Base-by-base conservation (phyloP, 805 yeast species). In the Yarrowia osloensis region DNA sequence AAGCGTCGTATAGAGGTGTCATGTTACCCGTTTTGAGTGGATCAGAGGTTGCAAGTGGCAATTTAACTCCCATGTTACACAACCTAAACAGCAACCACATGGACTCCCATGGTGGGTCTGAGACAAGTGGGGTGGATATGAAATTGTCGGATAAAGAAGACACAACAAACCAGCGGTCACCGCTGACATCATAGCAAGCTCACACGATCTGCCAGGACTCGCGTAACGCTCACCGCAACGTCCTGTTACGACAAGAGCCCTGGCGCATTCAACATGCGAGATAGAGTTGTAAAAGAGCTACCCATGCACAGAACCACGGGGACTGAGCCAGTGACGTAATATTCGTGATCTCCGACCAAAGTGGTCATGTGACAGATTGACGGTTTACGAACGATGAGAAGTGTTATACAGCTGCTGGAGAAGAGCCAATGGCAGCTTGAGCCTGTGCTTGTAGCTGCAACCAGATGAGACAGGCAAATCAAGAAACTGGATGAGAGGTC, bases 11-110 rank as follows among this genome's bases (percentile, higher is more conserved):
- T 31, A 49, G 19, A 7, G 3, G 19, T 13, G 39, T 29, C 55
- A 49, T 19, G 37, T 29, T 49, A 29, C 39, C 55, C 8, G 39
- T 2, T 29, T 19, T 8, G 5, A 15, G 39, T 6, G 3, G n/a
- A 19, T 49, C 15, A 11, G 54, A 11, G 54, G 26, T 49, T 49
- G 37, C 54, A 29, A 19, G 39, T 19, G 55, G 24, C 26, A 29
- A 49, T 12, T 28, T 49, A 29, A 31, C 54, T n/a, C 55, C 22
- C 57, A 29, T 50, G 26, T 33, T 50, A 19, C 57, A 50, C 57
- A 50, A 50, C 57, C 28, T 50, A 50, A 22, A 15, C 39, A 2
- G 29, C 12, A 8, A 4, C 8, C 40, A n/a, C 33, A 50, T 50
- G 31, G 24, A 1, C 19, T n/a, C 2, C n/a, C n/a, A 44, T 26